Conservation (phyloP, 2,329 filamentous ascomycete genomes). For the Aureobasidium leucospermi region DNA sequence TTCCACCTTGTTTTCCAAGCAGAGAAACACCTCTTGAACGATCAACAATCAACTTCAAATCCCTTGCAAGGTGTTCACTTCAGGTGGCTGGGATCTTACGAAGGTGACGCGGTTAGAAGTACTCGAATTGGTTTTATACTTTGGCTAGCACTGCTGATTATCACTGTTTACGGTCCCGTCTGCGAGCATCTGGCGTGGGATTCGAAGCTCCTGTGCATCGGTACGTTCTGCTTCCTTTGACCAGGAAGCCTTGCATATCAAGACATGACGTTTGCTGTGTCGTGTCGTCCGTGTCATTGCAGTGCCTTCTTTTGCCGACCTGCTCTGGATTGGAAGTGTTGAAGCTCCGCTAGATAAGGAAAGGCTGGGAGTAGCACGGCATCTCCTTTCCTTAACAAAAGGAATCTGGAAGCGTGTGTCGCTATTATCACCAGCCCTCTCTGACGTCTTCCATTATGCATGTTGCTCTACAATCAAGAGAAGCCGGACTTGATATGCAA, state of each 20-base stretch:
- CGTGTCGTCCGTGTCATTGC: background rate
- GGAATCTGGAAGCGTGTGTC: background rate
- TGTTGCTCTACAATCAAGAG: background rate
- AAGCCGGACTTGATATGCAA: background rate
- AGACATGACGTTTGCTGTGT: background rate
- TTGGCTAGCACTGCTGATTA: constrained; percentile 3
- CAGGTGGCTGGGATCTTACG: background rate
- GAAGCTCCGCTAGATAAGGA: background rate
- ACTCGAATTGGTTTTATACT: background rate
- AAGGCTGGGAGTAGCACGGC: background rate
- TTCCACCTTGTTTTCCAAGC: background rate
- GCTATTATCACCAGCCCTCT: background rate
- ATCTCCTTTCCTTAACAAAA: background rate
- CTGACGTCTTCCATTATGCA: constrained; percentile 1
- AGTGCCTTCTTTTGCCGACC: background rate
- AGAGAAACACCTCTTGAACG: background rate
- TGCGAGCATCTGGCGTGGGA: background rate
- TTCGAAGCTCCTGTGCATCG: background rate
- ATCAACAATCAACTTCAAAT: background rate
- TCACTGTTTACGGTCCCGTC: background rate
- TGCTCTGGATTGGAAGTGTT: background rate
- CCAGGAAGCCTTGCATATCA: background rate
- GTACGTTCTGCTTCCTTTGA: background rate
- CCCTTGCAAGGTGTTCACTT: background rate
- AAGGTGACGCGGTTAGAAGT: background rate